Evolutionary conservation across 2,329 filamentous ascomycete species (phyloP).

Genomic region (Ceratocystis cubensis): DNA sequence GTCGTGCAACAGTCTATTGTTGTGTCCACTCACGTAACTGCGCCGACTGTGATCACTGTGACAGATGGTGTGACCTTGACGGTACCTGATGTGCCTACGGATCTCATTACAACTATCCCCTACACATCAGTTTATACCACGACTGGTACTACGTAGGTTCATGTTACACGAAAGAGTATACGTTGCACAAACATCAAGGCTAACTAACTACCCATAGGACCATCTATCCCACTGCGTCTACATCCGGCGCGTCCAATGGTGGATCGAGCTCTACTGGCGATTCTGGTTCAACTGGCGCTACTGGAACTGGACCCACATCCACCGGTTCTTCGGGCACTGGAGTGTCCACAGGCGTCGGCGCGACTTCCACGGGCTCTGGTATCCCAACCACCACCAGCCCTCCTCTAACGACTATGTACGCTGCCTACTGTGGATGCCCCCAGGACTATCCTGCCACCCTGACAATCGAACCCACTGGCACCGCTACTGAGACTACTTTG

Average conservation of each 20-base stretch:
- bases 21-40: constrained; percentile 14
- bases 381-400: neutral
- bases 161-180: neutral
- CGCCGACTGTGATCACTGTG: constrained; percentile 16
- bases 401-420: neutral
- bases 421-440: constrained; percentile 17
- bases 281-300: neutral
- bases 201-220: neutral
- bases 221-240: neutral
- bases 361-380: neutral
- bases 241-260: neutral
- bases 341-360: neutral
- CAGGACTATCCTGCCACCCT: constrained; percentile 14
- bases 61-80: constrained; percentile 14
- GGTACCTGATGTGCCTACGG: constrained; percentile 14
- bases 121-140: constrained; percentile 14
- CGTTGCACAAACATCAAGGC: neutral
- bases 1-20: constrained; percentile 8
- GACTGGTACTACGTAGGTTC: constrained; percentile 14
- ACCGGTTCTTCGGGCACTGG: neutral
- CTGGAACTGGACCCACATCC: neutral
- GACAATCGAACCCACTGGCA: constrained; percentile 16
- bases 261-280: neutral
- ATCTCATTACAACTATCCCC: constrained; percentile 14
- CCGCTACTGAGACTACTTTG: constrained; percentile 12